A percentile compares a stretch with the other conserved stretches of the same genome.
These are phyloP conservation scores for Glonium stellatum DNA, from an alignment of 495 filamentous ascomycete species.

Conservation along the genomic window DNA sequence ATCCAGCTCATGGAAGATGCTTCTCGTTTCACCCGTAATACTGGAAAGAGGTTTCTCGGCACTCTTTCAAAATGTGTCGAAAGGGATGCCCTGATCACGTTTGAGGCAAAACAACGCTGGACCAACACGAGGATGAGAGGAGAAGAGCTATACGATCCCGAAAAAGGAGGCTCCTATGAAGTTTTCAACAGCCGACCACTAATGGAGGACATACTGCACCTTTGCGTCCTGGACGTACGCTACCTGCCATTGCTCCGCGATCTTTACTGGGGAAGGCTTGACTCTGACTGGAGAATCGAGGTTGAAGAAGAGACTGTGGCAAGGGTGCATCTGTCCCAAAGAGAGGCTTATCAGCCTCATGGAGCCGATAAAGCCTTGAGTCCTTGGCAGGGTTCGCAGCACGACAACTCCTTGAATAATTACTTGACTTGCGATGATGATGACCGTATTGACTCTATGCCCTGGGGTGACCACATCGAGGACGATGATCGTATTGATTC, in stretches of 20 bases:
- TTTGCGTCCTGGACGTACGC: slow-evolving; percentile 46
- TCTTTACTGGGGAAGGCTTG: neutral
- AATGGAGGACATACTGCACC: slow-evolving; percentile 36
- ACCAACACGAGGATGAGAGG: slow-evolving; percentile 41
- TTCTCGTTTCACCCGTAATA: slow-evolving; percentile 26
- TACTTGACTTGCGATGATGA: too few species aligned
- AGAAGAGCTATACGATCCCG: slow-evolving; percentile 35
- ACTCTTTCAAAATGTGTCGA: slow-evolving; percentile 45
- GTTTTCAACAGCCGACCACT: slow-evolving; percentile 48
- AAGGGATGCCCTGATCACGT: slow-evolving; percentile 18
- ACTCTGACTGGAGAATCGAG: neutral
- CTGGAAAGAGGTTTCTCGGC: slow-evolving; percentile 28
- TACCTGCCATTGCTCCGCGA: slow-evolving; percentile 37
- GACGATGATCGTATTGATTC: too few species aligned
- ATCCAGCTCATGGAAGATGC: slow-evolving; percentile 53
- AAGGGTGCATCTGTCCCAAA: slow-evolving; percentile 8
- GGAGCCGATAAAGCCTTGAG: slow-evolving; percentile 7
- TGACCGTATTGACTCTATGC: too few species aligned
- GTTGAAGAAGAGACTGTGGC: neutral
- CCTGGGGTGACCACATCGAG: too few species aligned
- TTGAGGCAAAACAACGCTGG: slow-evolving; percentile 26
- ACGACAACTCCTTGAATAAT: too few species aligned
- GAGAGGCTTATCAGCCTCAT: slow-evolving; percentile 4
- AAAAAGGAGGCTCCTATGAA: slow-evolving; percentile 42
- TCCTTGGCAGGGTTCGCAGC: slow-evolving; percentile 1